phyloP scores from a whole-genome alignment of 768 basidiomycete species.

The Suillus sp. region DNA sequence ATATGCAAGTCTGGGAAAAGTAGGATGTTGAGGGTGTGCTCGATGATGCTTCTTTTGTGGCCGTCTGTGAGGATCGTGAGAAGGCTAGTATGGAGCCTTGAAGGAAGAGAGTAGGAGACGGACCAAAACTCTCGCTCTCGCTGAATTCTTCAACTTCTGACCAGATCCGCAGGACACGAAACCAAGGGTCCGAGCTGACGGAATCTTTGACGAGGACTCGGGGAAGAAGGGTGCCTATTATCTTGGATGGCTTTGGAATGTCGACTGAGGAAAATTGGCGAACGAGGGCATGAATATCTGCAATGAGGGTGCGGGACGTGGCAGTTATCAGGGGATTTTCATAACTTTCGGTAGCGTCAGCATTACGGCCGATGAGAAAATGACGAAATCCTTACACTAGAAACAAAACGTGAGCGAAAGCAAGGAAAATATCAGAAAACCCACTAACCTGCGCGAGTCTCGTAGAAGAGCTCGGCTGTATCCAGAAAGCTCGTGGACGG shows the following conservation, averaged over 20 bases:
- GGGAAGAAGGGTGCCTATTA: conserved; percentile 59
- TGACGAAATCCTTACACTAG: conserved; percentile 6
- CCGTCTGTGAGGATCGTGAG: conserved; percentile 51
- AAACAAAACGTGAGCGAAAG: conserved; percentile 11
- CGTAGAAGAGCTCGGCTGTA: conserved; percentile 64
- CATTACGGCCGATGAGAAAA: conserved; percentile 5
- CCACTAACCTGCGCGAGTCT: conserved; percentile 65
- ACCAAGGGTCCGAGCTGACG: conserved; percentile 42
- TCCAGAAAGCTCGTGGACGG: conserved; percentile 48
- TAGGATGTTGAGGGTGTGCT: conserved; percentile 30
- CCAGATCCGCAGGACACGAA: conserved; percentile 71
- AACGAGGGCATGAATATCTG: conserved; percentile 68
- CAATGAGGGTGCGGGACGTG: conserved; percentile 69
- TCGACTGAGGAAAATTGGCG: conserved; percentile 62
- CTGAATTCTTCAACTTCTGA: conserved; percentile 75
- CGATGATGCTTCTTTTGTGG: conserved; percentile 70
- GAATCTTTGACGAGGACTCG: conserved; percentile 19
- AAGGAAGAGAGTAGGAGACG: conserved; percentile 26
- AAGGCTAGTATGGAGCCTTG: background rate
- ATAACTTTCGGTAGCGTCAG: conserved; percentile 47
- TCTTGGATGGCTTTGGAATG: conserved; percentile 65
- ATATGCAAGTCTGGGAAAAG: conserved; percentile 73
- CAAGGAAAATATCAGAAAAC: conserved; percentile 6
- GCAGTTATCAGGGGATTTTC: conserved; percentile 81
- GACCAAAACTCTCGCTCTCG: conserved; percentile 82